These are phyloP conservation scores for Cladosporium sp. DNA, from an alignment of 2,329 filamentous ascomycete genomes.

Conservation along the genomic window DNA sequence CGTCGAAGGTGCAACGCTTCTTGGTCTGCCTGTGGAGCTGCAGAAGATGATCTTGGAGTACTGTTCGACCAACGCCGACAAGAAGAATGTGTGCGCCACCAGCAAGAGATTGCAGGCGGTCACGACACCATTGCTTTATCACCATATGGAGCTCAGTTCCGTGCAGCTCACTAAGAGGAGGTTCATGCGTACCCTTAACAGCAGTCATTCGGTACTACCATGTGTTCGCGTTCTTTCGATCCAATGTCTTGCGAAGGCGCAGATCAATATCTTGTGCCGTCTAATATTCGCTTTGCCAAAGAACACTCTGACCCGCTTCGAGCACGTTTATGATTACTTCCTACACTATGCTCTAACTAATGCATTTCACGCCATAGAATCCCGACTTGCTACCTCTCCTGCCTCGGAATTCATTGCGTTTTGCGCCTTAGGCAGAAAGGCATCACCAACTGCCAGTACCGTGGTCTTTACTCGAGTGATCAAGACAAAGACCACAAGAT, in stretches of 20 bases:
- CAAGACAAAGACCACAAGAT: too few species aligned
- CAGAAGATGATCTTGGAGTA: slow-evolving; percentile 1
- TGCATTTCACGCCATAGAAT: not conserved
- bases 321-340: not conserved
- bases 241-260: too few species aligned
- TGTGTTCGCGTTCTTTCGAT: too few species aligned
- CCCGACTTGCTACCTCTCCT: not conserved
- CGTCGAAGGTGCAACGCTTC: not conserved
- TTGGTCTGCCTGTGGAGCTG: not conserved
- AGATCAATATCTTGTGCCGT: too few species aligned
- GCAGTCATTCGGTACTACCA: too few species aligned
- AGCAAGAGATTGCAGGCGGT: not conserved
- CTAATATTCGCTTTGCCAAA: not conserved
- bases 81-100: not conserved
- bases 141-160: not conserved
- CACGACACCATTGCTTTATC: not conserved
- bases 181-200: too few species aligned
- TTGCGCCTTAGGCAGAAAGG: too few species aligned
- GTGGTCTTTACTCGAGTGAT: too few species aligned
- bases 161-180: too few species aligned
- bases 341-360: not conserved
- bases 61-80: not conserved
- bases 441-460: too few species aligned
- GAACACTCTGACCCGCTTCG: not conserved
- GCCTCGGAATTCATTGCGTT: too few species aligned